Evolutionary conservation across 257 asterid species (phyloP).

Genomic region (Solanum gracilifrons): DNA sequence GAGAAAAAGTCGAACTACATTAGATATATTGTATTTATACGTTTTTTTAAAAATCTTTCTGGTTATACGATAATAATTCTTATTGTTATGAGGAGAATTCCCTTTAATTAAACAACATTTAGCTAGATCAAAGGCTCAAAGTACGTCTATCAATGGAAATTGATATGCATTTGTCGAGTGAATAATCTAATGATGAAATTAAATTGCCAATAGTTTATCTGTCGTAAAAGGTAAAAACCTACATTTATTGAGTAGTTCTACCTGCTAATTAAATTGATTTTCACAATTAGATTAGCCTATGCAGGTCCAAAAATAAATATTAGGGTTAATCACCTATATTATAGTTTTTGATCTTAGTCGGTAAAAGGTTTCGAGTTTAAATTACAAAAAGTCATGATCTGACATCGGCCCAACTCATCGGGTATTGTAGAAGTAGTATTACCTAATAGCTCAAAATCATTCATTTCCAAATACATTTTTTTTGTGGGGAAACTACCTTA

Average conservation of each 20-base stretch:
- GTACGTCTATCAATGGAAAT: background rate
- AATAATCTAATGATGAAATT: background rate
- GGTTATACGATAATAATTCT: background rate
- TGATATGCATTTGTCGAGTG: background rate
- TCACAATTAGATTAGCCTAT: background rate
- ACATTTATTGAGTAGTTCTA: background rate
- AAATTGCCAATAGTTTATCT: background rate
- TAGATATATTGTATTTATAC: background rate
- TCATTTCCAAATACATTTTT: background rate
- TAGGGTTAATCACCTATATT: background rate
- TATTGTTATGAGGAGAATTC: background rate
- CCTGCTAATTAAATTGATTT: background rate
- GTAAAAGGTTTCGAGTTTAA: background rate
- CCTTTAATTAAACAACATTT: background rate
- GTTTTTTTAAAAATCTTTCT: accelerated
- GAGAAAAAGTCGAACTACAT: background rate
- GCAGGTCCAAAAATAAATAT: background rate
- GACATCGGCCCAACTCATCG: background rate
- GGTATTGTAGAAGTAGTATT: background rate
- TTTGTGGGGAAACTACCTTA: background rate
- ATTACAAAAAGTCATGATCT: too few species aligned
- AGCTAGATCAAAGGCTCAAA: background rate
- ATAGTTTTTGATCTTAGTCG: background rate
- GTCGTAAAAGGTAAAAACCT: background rate
- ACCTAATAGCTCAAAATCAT: background rate